Conservation (phyloP, 352 stramenopile genomes). For the Globisporangium parvum region DNA sequence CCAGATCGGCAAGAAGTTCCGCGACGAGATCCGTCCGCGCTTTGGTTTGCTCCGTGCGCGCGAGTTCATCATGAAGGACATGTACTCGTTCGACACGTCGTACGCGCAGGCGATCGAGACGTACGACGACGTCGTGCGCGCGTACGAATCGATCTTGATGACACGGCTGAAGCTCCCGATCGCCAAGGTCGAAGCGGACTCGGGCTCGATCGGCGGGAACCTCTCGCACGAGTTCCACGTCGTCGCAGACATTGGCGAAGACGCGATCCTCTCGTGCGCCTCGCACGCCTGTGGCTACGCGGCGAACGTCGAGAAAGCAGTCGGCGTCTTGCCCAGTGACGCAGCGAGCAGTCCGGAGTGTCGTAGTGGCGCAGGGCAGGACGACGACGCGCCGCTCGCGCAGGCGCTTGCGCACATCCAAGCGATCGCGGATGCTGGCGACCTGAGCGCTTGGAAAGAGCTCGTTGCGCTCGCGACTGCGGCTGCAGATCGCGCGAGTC, state of each 20-base stretch:
- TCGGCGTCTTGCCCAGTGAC: slow-evolving; percentile 26
- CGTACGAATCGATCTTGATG: slow-evolving; percentile 75
- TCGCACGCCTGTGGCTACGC: slow-evolving; percentile 56
- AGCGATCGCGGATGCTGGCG: slow-evolving; percentile 17
- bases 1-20: slow-evolving; percentile 86
- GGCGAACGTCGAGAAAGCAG: slow-evolving; percentile 85
- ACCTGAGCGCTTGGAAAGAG: slow-evolving; percentile 24
- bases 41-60: slow-evolving; percentile 77
- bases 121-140: slow-evolving; percentile 71
- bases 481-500: neutral
- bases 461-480: slow-evolving; percentile 11
- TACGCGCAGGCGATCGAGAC: slow-evolving; percentile 53
- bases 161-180: slow-evolving; percentile 60
- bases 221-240: slow-evolving; percentile 89
- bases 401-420: slow-evolving; percentile 9
- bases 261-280: slow-evolving; percentile 71
- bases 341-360: neutral
- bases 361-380: neutral
- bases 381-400: slow-evolving; percentile 5
- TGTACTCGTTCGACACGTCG: slow-evolving; percentile 85
- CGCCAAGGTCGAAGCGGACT: slow-evolving; percentile 81
- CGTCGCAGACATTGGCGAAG: slow-evolving; percentile 74
- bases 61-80: slow-evolving; percentile 91
- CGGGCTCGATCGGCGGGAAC: slow-evolving; percentile 84
- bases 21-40: slow-evolving; percentile 83